A percentile compares a stretch with the other conserved stretches of the same genome.
Evolutionary conservation across 2,329 filamentous ascomycete genomes (phyloP).

Genomic region (Colletotrichum trifolii): DNA sequence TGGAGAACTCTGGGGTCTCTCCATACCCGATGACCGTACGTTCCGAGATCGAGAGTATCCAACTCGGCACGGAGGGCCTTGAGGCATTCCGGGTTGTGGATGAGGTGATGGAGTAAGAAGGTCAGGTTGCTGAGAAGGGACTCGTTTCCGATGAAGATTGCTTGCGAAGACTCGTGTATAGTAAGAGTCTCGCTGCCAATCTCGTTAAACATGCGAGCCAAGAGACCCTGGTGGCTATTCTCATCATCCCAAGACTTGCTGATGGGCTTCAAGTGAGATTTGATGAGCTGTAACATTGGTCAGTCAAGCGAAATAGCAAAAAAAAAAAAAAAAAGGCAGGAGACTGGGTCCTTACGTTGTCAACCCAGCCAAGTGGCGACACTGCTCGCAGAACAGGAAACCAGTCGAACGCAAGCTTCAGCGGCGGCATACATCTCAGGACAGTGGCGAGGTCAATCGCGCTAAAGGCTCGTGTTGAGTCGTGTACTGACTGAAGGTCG

Average conservation of each 20-base stretch:
- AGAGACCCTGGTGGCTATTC: constrained; percentile 17
- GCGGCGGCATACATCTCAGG: constrained; percentile 32
- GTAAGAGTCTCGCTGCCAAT: constrained; percentile 22
- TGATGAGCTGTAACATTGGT: constrained; percentile 5
- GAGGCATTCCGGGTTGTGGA: constrained; percentile 29
- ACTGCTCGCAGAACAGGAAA: constrained; percentile 26
- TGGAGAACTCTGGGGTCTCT: constrained; percentile 22
- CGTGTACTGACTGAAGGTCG: constrained; percentile 28
- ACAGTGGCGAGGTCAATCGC: constrained; percentile 37
- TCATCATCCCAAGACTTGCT: constrained; percentile 21
- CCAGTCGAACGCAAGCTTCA: constrained; percentile 30
- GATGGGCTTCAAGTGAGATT: constrained; percentile 10
- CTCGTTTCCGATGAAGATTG: constrained; percentile 39
- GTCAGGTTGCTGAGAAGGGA: constrained; percentile 38
- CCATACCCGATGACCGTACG: constrained; percentile 33
- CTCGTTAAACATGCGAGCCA: constrained; percentile 29
- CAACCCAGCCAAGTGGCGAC: constrained; percentile 37
- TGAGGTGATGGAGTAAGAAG: constrained; percentile 30
- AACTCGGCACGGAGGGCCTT: constrained; percentile 30
- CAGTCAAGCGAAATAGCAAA: background rate
- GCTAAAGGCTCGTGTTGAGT: constrained; percentile 36
- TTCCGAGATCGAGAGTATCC: constrained; percentile 30
- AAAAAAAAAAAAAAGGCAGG: too few species aligned
- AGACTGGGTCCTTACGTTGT: constrained; percentile 21
- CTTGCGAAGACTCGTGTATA: constrained; percentile 34